These are phyloP conservation scores for Geosiphon pyriformis DNA, from an alignment of 192 early-diverging fungal species.

Conservation along the genomic window DNA sequence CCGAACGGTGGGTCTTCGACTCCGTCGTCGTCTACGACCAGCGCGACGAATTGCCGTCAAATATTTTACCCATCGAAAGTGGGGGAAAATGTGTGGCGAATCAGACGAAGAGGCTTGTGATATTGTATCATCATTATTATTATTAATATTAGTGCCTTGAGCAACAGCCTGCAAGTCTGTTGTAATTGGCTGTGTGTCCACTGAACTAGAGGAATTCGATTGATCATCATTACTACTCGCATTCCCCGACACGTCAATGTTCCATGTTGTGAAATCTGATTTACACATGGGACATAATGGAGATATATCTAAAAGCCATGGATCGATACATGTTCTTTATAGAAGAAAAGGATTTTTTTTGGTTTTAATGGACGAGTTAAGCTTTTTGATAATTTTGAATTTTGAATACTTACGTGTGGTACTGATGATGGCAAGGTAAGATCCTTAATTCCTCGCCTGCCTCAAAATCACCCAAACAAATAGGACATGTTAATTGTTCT, in stretches of 20 bases:
- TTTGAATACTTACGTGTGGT: slow-evolving; percentile 15
- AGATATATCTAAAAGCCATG: slow-evolving; percentile 21
- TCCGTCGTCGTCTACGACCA: background rate
- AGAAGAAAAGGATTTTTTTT: background rate
- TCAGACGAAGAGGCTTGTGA: background rate
- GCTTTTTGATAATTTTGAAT: background rate
- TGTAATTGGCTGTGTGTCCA: background rate
- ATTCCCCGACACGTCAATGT: background rate
- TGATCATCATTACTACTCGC: background rate
- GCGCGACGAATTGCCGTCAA: slow-evolving; percentile 6
- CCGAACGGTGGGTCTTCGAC: background rate
- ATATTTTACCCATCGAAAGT: slow-evolving; percentile 24
- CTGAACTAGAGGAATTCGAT: background rate
- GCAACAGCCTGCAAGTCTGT: background rate
- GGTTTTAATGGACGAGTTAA: background rate
- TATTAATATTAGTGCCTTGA: background rate
- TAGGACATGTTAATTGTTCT: slow-evolving; percentile 22
- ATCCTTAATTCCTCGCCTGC: slow-evolving; percentile 17
- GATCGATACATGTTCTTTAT: slow-evolving; percentile 14
- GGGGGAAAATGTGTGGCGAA: background rate
- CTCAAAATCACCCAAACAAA: slow-evolving; percentile 26
- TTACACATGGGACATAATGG: slow-evolving; percentile 26
- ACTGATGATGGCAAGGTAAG: slow-evolving; percentile 22
- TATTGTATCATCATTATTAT: background rate
- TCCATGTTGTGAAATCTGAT: slow-evolving; percentile 19